Conservation (phyloP, 2,329 filamentous ascomycete species). For the Lasiodiplodia hormozganensis region DNA sequence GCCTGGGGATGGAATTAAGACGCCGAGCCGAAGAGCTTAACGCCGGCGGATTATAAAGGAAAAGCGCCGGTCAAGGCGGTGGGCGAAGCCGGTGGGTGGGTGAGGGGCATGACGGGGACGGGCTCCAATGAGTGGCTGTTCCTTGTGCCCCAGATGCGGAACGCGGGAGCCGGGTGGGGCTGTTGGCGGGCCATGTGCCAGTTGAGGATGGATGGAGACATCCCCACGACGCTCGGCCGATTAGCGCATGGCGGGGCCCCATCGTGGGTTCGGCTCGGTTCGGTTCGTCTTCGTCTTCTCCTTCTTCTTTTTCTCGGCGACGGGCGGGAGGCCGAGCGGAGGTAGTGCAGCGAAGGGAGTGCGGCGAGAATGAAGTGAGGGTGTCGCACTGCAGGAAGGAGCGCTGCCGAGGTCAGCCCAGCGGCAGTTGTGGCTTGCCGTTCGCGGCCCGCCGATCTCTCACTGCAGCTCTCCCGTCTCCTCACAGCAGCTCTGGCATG, state of each 20-base stretch:
- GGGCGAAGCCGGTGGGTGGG: background rate
- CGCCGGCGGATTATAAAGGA: slow-evolving; percentile 12
- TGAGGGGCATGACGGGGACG: background rate
- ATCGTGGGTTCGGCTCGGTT: too few species aligned
- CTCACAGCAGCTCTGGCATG: background rate
- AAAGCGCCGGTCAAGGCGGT: background rate
- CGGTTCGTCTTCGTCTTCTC: too few species aligned
- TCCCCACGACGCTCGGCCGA: background rate
- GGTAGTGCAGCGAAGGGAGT: too few species aligned
- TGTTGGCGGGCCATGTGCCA: background rate
- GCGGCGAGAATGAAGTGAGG: background rate
- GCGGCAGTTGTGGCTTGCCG: background rate
- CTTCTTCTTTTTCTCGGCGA: too few species aligned
- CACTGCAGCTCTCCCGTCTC: background rate
- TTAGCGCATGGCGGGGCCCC: background rate
- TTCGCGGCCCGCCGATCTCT: too few species aligned
- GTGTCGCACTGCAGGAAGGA: background rate
- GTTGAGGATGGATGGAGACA: background rate
- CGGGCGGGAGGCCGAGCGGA: too few species aligned
- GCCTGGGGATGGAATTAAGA: slow-evolving; percentile 1
- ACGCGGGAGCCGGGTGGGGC: background rate
- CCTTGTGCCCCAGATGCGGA: background rate
- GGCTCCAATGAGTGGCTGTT: slow-evolving; percentile 1
- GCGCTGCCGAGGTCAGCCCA: background rate
- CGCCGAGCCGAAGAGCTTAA: slow-evolving; percentile 14